phyloP scores from a whole-genome alignment of 345 rosid species.

The Aquilaria malaccensis region DNA sequence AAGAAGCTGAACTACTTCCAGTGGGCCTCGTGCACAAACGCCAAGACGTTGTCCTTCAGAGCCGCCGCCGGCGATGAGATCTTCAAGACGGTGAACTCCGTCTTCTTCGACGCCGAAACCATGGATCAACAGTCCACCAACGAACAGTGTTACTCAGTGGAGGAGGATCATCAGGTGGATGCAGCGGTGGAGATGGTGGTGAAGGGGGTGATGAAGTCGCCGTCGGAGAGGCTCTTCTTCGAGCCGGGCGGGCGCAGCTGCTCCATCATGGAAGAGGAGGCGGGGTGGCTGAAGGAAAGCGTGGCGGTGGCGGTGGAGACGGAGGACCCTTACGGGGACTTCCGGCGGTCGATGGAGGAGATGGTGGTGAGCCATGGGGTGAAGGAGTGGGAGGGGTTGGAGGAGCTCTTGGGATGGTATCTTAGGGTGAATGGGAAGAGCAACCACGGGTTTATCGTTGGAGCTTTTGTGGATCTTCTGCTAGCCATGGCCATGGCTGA shows the following conservation, averaged over 20 bases:
- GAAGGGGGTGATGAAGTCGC: conserved; percentile 24
- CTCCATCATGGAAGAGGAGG: conserved; percentile 51
- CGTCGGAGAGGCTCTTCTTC: conserved; percentile 59
- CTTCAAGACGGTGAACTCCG: conserved; percentile 73
- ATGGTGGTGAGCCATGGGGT: conserved; percentile 68
- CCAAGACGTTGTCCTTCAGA: conserved; percentile 59
- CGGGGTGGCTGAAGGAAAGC: conserved; percentile 40
- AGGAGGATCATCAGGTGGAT: conserved; percentile 15
- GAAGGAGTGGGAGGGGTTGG: conserved; percentile 69
- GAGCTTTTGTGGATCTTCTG: conserved; percentile 75
- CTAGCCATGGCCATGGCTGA: conserved; percentile 24
- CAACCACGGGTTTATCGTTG: conserved; percentile 62
- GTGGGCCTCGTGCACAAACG: conserved; percentile 51
- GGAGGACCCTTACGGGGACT: conserved; percentile 68
- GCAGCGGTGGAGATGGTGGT: conserved; percentile 48
- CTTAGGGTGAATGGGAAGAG: conserved; percentile 63
- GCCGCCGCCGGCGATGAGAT: conserved; percentile 26
- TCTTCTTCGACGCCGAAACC: conserved; percentile 45
- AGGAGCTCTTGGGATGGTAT: conserved; percentile 75
- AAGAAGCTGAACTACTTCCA: conserved; percentile 21
- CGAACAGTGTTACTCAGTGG: conserved; percentile 28
- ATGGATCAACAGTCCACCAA: conserved; percentile 41
- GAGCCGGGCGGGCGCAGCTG: conserved; percentile 55
- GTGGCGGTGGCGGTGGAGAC: conserved; percentile 68
- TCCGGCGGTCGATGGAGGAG: conserved; percentile 84